phyloP scores from a whole-genome alignment of 495 filamentous ascomycete genomes.

The Paragyromitra xinjiangensis region DNA sequence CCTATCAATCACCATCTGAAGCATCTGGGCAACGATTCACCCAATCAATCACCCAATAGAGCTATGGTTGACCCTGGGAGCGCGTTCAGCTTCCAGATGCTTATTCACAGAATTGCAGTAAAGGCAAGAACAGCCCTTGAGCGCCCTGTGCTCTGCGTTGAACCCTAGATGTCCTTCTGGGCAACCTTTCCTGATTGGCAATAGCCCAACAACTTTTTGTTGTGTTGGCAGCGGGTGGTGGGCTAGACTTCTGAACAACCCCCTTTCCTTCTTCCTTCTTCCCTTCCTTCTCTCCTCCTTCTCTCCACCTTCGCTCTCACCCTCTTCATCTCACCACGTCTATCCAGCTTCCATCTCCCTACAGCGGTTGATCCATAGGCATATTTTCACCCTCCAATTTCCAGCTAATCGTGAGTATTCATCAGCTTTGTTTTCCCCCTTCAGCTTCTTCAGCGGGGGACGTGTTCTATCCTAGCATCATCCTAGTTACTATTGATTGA shows the following conservation, averaged over 20 bases:
- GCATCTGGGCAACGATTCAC: background rate
- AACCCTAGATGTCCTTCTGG: constrained; percentile 34
- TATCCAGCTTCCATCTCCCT: constrained; percentile 48
- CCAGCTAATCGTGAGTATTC: constrained; percentile 31
- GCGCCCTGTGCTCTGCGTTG: constrained; percentile 45
- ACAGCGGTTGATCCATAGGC: constrained; percentile 16
- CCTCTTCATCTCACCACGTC: constrained; percentile 16
- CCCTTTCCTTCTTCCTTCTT: constrained; percentile 33
- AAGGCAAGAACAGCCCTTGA: constrained; percentile 27
- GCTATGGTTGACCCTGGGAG: background rate
- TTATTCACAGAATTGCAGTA: background rate
- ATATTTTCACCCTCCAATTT: constrained; percentile 30
- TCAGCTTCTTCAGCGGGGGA: constrained; percentile 7
- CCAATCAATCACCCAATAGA: constrained; percentile 12
- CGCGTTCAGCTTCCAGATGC: constrained; percentile 8
- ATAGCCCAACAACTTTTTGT: constrained; percentile 43
- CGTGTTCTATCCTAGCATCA: constrained; percentile 33
- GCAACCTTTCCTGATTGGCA: constrained; percentile 50
- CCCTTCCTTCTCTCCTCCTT: constrained; percentile 14
- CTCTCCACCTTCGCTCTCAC: constrained; percentile 45
- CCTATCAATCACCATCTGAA: constrained; percentile 2
- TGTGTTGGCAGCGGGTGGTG: constrained; percentile 47
- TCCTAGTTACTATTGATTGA: constrained; percentile 19
- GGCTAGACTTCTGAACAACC: constrained; percentile 37
- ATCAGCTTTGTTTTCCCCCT: background rate